Base-by-base conservation (phyloP, 2,329 filamentous ascomycete species). In the Alternaria dauci region DNA sequence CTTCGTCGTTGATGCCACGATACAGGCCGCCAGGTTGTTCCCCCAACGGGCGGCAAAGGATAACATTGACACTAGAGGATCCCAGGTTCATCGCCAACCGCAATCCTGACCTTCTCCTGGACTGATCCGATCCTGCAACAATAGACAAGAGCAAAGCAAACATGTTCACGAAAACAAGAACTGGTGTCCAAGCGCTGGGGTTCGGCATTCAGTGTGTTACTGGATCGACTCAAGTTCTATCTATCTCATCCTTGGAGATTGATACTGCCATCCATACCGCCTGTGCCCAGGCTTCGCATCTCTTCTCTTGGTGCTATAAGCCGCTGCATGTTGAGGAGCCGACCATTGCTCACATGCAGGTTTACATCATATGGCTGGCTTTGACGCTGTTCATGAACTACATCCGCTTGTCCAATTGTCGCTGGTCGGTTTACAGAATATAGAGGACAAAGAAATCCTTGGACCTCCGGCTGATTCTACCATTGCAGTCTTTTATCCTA, bases 21-120 rank as follows among this genome's bases (percentile, higher is more conserved):
- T n/a, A n/a, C n/a, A n/a, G n/a, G n/a, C n/a, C n/a, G n/a, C n/a
- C n/a, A n/a, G n/a, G n/a, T n/a, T n/a, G n/a, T n/a, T n/a, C n/a
- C n/a, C n/a, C n/a, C 8, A 4, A 2, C 20, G 28, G 16, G 4
- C 28, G n/a, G n/a, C 3, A 47, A 1, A 47, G 44, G 18, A 32
- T 32, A 6, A 47, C 28, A 8, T 14, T 47, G 1, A 47, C 11
- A 32, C 7, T 3, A 1, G 0, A 6, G 0, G 28, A 26, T 3
- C 26, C 32, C 1, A 5, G 2, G 0, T 20, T 3, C 3, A 8
- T 47, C 4, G 11, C 44, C 2, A 6, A 20, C 0, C 0, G 14
- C 0, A 1, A 4, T 1, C n/a, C 44, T 2, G n/a, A 32, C 1
- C 1, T 47, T 0, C 1, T 23, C 1, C 28, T n/a, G 1, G n/a